Evolutionary conservation across 768 basidiomycete genomes (phyloP).

Genomic region (Cystobasidium ongulense): DNA sequence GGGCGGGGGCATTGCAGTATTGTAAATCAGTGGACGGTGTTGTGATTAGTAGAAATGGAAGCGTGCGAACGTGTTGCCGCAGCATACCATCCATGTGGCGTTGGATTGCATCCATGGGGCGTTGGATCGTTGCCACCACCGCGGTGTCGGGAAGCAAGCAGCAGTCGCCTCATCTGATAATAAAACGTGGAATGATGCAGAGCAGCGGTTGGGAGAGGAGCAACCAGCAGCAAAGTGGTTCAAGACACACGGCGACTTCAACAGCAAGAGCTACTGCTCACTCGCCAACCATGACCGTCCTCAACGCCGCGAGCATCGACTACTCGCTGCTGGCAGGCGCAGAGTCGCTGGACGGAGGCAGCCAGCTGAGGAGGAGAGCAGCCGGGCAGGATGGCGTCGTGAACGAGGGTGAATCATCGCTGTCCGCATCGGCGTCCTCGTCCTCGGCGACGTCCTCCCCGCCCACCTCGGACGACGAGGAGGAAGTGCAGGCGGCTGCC

Average conservation of each 20-base stretch:
- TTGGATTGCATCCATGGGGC: background rate
- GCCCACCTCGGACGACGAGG: slow-evolving; percentile 20
- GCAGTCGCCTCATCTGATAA: too few species aligned
- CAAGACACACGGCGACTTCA: too few species aligned
- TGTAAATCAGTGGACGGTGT: too few species aligned
- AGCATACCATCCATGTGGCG: too few species aligned
- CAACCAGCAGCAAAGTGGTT: too few species aligned
- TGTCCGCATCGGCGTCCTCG: background rate
- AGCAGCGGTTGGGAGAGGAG: too few species aligned
- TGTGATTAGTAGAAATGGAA: too few species aligned
- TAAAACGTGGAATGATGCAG: too few species aligned
- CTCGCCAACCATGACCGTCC: background rate
- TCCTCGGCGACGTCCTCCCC: background rate
- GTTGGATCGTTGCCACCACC: background rate
- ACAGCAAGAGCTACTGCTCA: too few species aligned
- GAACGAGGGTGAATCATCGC: background rate
- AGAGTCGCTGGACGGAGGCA: slow-evolving; percentile 1
- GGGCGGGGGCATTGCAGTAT: too few species aligned
- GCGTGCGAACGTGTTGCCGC: too few species aligned
- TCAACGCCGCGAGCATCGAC: slow-evolving; percentile 13
- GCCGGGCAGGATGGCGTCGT: background rate
- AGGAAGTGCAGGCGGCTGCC: background rate
- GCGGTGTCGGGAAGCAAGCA: background rate
- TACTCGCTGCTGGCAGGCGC: slow-evolving; percentile 30
- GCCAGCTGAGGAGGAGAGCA: background rate